Base-by-base conservation (phyloP, 768 basidiomycete species). In the Pleurotus giganteus region DNA sequence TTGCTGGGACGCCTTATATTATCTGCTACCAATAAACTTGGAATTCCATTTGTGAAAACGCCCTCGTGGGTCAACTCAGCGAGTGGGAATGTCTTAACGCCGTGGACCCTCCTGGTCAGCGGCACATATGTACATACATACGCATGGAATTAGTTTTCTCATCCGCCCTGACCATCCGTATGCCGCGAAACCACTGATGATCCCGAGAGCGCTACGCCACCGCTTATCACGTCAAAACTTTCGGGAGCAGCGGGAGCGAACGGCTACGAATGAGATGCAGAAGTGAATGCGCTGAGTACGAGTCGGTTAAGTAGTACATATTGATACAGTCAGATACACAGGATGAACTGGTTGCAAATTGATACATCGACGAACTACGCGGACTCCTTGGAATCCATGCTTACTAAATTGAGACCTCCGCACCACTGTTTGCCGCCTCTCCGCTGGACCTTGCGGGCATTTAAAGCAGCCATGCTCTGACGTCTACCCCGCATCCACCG, bases 391-490 rank as follows among this genome's bases (percentile, higher is more conserved):
- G 49, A 34, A 34, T 50, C 49, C 32, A 50, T 23, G 26, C 36
- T 50, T 15, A 32, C 34, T 23, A 50, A 34, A 23, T 50, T 50
- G 8, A 32, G 24, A 19, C 49, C 49, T 23, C 49, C 49, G 34
- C 49, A 50, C 49, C 49, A 50, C 27, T 50, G 49, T 24, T 28
- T 31, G n/a, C 49, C 49, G 4, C 49, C 49, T 50, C 49, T 32
- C 7, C 49, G 49, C 23, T 36, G 49, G 21, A 50, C 23, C 49
- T 50, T 50, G 19, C 49, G 29, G 36, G 49, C 49, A 32, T 36
- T 36, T 15, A 50, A 32, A 21, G 32, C 49, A 23, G 34, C 49
- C 32, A 50, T 17, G 34, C 49, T 50, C 32, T 23, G 49, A 21
- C 49, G 15, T 50, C 49, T 32, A 11, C n/a, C 15, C 49, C 17